Base-by-base conservation (phyloP, 23 red algal genomes). In the Chondrus crispus region DNA sequence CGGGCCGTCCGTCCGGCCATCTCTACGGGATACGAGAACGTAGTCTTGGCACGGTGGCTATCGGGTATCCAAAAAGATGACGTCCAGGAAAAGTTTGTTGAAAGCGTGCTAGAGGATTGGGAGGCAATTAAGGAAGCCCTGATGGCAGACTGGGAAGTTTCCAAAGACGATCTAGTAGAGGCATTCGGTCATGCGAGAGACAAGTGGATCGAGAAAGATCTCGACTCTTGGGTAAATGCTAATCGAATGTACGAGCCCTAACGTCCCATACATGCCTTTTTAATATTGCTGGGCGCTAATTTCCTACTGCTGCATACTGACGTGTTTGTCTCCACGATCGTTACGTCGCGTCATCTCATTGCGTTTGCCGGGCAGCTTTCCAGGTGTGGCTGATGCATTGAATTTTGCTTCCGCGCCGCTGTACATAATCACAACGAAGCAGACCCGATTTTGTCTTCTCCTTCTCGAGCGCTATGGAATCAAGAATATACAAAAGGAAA, bases 361-460 rank as follows among this genome's bases (percentile, higher is more conserved):
- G 73, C 39, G 45, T 47, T 7, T 39, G 38, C 29, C 29, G 44
- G 38, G 45, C 4, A 95, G 94, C 57, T 98, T 91, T 84, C 97
- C 97, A 2, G 94, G 91, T 41, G 93, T 95, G 20, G 94, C 74
- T 51, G 72, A 89, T 45, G 97, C 94, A 18, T 58, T 99, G 38
- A 96, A 96, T 78, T 80, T 81, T 2, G 79, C 89, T 19, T 49
- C 92, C 9, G 68, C 77, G 6, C 89, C 93, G 36, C 87, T 95
- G 49, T 99, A 85, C 60, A 87, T 99, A 16, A 90, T 96, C 62
- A 99, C 94, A 19, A 99, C 97, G 7, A 99, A 99, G 74, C 84
- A 99, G 40, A 93, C 89, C 10, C 94, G 97, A 43, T 99, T 99
- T 88, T 90, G 72, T 83, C 46, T 53, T 22, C 28, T 87, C 40